A percentile compares a stretch with the other conserved stretches of the same genome.
Evolutionary conservation across 1,284 basidiomycete species (phyloP).

Genomic region (Anthracocystis walkeri): DNA sequence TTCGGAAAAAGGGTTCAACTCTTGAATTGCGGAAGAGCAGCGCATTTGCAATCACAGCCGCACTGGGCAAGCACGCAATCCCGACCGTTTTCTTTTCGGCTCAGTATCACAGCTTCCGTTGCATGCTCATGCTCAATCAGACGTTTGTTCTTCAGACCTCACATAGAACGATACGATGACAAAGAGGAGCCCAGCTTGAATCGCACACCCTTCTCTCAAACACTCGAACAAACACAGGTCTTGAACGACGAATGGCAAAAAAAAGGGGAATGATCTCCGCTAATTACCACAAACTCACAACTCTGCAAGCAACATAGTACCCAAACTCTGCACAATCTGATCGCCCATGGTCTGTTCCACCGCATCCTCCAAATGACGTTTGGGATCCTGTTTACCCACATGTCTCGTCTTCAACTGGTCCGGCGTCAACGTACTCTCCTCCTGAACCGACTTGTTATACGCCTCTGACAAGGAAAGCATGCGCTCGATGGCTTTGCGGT

Average conservation of each 20-base stretch:
- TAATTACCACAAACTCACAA: conserved; percentile 7
- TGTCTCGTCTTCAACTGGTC: conserved; percentile 69
- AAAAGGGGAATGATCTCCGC: not conserved
- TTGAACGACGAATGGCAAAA: not conserved
- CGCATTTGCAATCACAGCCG: not conserved
- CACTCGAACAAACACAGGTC: not conserved
- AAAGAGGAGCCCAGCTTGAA: not conserved
- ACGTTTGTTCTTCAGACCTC: not conserved
- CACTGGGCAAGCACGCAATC: conserved; percentile 9
- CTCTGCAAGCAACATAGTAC: conserved; percentile 63
- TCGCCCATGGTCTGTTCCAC: conserved; percentile 68
- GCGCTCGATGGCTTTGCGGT: conserved; percentile 64
- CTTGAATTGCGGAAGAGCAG: not conserved
- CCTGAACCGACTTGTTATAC: conserved; percentile 69
- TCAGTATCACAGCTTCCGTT: not conserved
- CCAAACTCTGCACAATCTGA: conserved; percentile 68
- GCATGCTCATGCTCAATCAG: not conserved
- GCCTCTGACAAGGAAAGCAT: conserved; percentile 67
- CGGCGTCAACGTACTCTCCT: conserved; percentile 62
- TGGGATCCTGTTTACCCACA: conserved; percentile 69
- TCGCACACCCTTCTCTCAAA: not conserved
- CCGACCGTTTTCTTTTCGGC: too few species aligned
- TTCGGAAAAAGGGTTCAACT: too few species aligned
- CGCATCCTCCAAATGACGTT: conserved; percentile 68
- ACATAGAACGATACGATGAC: not conserved